Conservation (phyloP, 2,329 filamentous ascomycete genomes). For the Didymella glomerata region DNA sequence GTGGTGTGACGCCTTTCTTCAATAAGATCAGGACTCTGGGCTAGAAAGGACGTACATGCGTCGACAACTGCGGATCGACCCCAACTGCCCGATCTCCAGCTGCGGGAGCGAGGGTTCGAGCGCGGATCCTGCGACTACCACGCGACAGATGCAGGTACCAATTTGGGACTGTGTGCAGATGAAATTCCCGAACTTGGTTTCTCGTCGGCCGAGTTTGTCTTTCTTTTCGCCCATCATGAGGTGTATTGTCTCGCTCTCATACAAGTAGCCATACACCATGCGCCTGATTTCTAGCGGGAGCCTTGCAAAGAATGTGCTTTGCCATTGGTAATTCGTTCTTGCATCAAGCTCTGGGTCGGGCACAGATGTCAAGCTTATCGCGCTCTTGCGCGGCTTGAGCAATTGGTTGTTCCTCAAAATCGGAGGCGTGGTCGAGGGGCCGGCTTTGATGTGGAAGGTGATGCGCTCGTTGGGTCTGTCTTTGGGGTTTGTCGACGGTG, state of each 20-base stretch:
- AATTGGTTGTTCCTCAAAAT: constrained; percentile 21
- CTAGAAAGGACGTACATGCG: constrained; percentile 31
- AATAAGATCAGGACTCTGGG: too few species aligned
- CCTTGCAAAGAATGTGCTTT: constrained; percentile 42
- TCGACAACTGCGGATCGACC: constrained; percentile 37
- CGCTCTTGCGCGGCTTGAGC: constrained; percentile 34
- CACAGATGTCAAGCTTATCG: constrained; percentile 30
- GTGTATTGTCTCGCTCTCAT: constrained; percentile 43
- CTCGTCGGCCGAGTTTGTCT: constrained; percentile 15
- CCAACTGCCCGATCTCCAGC: constrained; percentile 17
- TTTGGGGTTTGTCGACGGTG: neutral
- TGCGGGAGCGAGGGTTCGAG: constrained; percentile 13
- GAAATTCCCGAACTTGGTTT: constrained; percentile 42
- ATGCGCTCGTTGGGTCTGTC: constrained; percentile 10
- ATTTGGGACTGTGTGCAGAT: constrained; percentile 35
- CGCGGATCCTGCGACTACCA: constrained; percentile 38
- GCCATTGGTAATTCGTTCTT: constrained; percentile 39
- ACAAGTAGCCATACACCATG: constrained; percentile 45
- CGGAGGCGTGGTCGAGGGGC: neutral
- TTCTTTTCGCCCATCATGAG: constrained; percentile 42
- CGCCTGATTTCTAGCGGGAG: constrained; percentile 44
- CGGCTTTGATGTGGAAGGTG: constrained; percentile 15
- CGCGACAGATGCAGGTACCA: constrained; percentile 36
- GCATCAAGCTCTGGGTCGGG: constrained; percentile 36
- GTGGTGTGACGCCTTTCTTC: too few species aligned